phyloP scores from a whole-genome alignment of 331 rosid genomes.

The Erythrophleum ivorense region DNA sequence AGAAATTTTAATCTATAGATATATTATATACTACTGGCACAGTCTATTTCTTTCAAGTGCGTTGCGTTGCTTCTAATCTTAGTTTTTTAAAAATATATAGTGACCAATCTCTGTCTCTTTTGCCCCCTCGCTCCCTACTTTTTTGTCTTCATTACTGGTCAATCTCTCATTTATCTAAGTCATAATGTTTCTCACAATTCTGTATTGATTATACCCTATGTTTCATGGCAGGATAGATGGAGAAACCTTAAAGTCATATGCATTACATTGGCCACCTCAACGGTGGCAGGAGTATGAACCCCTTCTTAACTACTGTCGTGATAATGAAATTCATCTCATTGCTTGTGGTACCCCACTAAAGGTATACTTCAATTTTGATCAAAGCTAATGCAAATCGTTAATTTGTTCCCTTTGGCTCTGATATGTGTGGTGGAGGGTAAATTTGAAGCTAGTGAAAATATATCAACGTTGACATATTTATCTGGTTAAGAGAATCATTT shows the following conservation, averaged over 20 bases:
- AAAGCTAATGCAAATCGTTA: slow-evolving; percentile 9
- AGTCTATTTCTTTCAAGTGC: neutral
- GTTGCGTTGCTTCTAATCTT: neutral
- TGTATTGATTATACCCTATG: slow-evolving; percentile 31
- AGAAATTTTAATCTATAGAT: neutral
- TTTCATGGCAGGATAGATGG: slow-evolving; percentile 80
- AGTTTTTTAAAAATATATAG: neutral
- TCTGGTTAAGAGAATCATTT: neutral
- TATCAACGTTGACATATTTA: neutral
- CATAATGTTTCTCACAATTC: slow-evolving; percentile 7
- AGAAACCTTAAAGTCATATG: slow-evolving; percentile 67
- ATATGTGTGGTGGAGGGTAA: slow-evolving; percentile 9
- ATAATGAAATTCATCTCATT: slow-evolving; percentile 70
- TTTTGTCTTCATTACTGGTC: neutral
- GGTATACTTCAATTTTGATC: slow-evolving; percentile 52
- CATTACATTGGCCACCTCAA: slow-evolving; percentile 79
- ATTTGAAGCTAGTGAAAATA: slow-evolving; percentile 10
- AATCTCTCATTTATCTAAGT: neutral
- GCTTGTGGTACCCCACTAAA: slow-evolving; percentile 84
- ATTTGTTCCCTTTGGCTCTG: slow-evolving; percentile 8
- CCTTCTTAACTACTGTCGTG: slow-evolving; percentile 78
- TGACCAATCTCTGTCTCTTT: neutral
- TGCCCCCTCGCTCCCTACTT: neutral
- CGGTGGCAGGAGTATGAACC: slow-evolving; percentile 98
- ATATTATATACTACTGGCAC: neutral